Conservation (phyloP, 2,329 filamentous ascomycete genomes). For the Truncatella angustata region DNA sequence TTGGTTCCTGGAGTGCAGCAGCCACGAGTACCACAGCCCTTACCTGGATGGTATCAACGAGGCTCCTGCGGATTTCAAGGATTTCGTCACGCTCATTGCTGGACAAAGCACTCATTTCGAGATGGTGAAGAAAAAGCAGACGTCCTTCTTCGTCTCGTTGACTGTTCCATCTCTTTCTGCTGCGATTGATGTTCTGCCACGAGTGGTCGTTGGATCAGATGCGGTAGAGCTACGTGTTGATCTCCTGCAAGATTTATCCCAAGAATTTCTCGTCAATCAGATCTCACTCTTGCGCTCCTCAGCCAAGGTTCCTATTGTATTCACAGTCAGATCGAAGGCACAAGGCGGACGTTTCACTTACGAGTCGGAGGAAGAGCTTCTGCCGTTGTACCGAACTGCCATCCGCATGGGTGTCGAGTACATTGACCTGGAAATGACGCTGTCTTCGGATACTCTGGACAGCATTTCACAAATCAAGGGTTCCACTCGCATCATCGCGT, state of each 20-base stretch:
- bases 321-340: slow-evolving; percentile 80
- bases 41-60: slow-evolving; percentile 45
- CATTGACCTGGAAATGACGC: slow-evolving; percentile 87
- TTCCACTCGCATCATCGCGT: slow-evolving; percentile 83
- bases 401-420: slow-evolving; percentile 87
- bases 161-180: slow-evolving; percentile 74
- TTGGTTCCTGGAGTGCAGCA: slow-evolving; percentile 92
- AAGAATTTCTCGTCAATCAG: slow-evolving; percentile 79
- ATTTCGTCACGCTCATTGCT: slow-evolving; percentile 69
- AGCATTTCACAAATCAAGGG: slow-evolving; percentile 64
- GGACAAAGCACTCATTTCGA: slow-evolving; percentile 58
- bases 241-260: slow-evolving; percentile 71
- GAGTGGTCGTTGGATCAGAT: slow-evolving; percentile 80
- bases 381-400: slow-evolving; percentile 74
- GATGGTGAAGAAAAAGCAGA: slow-evolving; percentile 60
- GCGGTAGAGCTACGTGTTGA: slow-evolving; percentile 95
- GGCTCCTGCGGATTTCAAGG: slow-evolving; percentile 66
- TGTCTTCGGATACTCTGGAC: slow-evolving; percentile 73
- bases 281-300: slow-evolving; percentile 73
- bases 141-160: slow-evolving; percentile 90
- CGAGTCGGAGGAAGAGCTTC: slow-evolving; percentile 65
- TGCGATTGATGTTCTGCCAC: slow-evolving; percentile 63
- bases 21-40: slow-evolving; percentile 88
- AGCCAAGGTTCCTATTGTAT: slow-evolving; percentile 79
- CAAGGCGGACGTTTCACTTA: slow-evolving; percentile 92